Base-by-base conservation (phyloP, 2,329 filamentous ascomycete species). In the Neoascochyta sp. region DNA sequence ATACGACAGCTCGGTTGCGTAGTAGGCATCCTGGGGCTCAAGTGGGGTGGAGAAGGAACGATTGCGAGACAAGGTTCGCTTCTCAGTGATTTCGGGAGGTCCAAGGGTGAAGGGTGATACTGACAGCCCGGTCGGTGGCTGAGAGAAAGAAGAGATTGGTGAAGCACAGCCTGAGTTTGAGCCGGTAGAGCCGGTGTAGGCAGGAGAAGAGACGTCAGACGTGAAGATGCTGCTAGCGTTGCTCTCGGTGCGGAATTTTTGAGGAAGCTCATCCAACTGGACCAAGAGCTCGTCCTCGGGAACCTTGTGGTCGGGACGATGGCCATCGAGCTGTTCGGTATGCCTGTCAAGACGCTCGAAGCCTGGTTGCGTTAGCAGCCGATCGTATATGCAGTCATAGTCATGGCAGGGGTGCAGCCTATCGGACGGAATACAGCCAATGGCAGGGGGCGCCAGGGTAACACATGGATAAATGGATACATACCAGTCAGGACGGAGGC, bases 401-500 rank as follows among this genome's bases (percentile, higher is more conserved):
- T 29, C 10, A 16, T 33, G 28, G 29, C 32, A 19, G 18, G 29
- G 16, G 31, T 35, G 15, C 29, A 32, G n/a, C n/a, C n/a, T 30
- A 36, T 37, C 29, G 36, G 30, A 33, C 29, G 36, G 26, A 31
- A 8, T 23, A 22, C 9, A 30, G 21, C 31, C 31, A 31, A 39
- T 34, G 14, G 24, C 21, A 27, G 20, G 15, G 13, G 17, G 16
- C 13, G 14, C 26, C n/a, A 32, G 34, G 27, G 39, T 42, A 27
- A 27, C 21, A 36, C 32, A 22, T 36, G 34, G 29, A 35, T 26
- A 24, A 32, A 29, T 24, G 29, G 36, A 29, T 22, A 57, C 62
- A 39, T 62, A 36, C 64, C 55, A 26, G 67, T 70, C 41, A 60
- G 52, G 18, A 70, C 61, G 20, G 67, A 67, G 11, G 69, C 69